Percentiles rank a stretch among this genome's conserved stretches.
Evolutionary conservation across 371 early-diverging fungal genomes (phyloP).

Genomic region (Coelomomyces lativittatus): DNA sequence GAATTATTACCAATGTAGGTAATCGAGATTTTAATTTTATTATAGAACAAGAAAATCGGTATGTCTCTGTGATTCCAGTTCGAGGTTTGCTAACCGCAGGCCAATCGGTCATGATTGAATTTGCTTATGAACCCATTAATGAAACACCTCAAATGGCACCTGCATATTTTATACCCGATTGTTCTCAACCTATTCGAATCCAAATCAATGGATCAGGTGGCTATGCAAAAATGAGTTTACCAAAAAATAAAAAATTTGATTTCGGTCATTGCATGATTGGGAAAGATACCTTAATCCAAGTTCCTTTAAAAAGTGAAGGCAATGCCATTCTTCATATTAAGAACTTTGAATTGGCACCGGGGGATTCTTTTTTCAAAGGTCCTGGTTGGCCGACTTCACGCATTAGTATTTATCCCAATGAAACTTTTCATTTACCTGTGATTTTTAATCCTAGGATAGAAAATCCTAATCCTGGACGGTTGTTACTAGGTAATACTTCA

Average conservation of each 20-base stretch:
- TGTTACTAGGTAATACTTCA: constrained; percentile 19
- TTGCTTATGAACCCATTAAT: constrained; percentile 25
- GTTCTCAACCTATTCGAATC: constrained; percentile 28
- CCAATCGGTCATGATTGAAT: constrained; percentile 13
- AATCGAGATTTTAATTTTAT: constrained; percentile 16
- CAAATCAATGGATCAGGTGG: constrained; percentile 36
- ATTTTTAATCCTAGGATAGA: constrained; percentile 40
- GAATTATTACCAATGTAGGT: constrained; percentile 33
- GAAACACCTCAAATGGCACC: constrained; percentile 15
- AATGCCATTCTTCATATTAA: constrained; percentile 31
- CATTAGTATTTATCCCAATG: constrained; percentile 24
- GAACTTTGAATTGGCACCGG: constrained; percentile 20
- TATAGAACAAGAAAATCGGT: neutral
- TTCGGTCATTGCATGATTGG: constrained; percentile 47
- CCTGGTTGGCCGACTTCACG: constrained; percentile 18
- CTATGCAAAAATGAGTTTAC: constrained; percentile 17
- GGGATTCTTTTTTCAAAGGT: constrained; percentile 27
- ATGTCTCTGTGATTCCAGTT: constrained; percentile 11
- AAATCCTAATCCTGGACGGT: constrained; percentile 17
- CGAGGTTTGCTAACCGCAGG: constrained; percentile 19
- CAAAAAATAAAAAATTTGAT: constrained; percentile 28
- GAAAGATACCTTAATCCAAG: constrained; percentile 24
- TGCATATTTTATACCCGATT: constrained; percentile 26
- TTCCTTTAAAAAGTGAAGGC: constrained; percentile 40
- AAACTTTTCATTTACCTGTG: constrained; percentile 24